Evolutionary conservation across 352 stramenopile genomes (phyloP).

Genomic region (Phytophthora constricta): DNA sequence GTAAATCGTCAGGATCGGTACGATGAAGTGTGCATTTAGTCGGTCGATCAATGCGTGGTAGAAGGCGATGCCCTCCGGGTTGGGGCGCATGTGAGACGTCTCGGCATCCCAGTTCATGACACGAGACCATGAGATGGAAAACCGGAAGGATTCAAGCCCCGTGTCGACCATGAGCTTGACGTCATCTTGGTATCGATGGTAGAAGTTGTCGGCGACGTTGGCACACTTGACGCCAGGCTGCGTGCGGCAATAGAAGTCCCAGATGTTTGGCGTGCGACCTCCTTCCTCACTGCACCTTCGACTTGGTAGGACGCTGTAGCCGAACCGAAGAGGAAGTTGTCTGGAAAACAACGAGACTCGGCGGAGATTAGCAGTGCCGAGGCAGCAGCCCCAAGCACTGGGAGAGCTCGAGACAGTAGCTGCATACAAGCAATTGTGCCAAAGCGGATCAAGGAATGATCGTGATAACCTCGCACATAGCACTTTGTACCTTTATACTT

Average conservation of each 20-base stretch:
- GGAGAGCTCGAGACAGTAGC: background rate
- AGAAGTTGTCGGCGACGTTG: conserved; percentile 91
- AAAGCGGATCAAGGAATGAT: background rate
- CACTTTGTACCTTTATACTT: no score
- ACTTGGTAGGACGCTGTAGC: conserved; percentile 90
- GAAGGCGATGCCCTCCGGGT: conserved; percentile 86
- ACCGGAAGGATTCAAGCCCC: conserved; percentile 89
- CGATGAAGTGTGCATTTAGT: conserved; percentile 73
- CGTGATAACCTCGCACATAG: no score
- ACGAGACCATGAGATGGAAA: conserved; percentile 91
- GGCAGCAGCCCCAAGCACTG: conserved; percentile 33
- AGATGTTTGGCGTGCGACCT: conserved; percentile 80
- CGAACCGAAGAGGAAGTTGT: conserved; percentile 73
- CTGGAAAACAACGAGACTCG: conserved; percentile 32
- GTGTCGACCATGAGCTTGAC: conserved; percentile 89
- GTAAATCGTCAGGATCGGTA: conserved; percentile 90
- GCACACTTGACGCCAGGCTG: conserved; percentile 72
- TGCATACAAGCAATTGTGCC: background rate
- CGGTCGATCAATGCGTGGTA: conserved; percentile 91
- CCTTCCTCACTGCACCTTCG: conserved; percentile 78
- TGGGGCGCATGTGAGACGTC: conserved; percentile 48
- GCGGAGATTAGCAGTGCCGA: conserved; percentile 1
- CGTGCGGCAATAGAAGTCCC: conserved; percentile 85
- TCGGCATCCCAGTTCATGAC: conserved; percentile 79
- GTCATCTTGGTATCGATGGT: conserved; percentile 89